Evolutionary conservation across 768 basidiomycete genomes (phyloP).

Genomic region (Pleurotus cornucopiae): DNA sequence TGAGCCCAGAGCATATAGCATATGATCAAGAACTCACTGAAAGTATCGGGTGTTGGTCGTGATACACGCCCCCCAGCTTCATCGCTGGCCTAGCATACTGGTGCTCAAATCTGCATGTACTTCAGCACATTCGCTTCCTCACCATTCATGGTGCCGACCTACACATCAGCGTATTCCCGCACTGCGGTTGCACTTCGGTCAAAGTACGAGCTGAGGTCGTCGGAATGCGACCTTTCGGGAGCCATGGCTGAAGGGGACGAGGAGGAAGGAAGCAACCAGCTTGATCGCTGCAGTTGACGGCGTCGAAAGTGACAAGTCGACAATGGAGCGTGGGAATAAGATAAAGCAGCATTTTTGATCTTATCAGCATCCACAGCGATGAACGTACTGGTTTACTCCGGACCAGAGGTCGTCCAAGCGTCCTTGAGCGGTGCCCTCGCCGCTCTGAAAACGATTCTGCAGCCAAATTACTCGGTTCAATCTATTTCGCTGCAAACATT

Average conservation of each 20-base stretch:
- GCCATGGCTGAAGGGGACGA: too few relatives aligned
- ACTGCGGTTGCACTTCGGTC: slow-evolving; percentile 31
- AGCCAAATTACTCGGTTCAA: slow-evolving; percentile 78
- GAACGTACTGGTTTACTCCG: slow-evolving; percentile 75
- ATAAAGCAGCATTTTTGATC: background rate
- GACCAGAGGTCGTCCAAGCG: slow-evolving; percentile 50
- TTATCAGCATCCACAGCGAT: slow-evolving; percentile 28
- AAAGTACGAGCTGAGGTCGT: slow-evolving; percentile 29
- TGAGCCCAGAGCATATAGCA: background rate
- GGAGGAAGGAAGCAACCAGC: too few relatives aligned
- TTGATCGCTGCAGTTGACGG: too few relatives aligned
- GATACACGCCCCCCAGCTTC: slow-evolving; percentile 23
- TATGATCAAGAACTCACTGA: slow-evolving; percentile 22
- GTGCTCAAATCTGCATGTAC: slow-evolving; percentile 34
- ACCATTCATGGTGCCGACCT: slow-evolving; percentile 4
- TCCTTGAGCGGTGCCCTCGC: slow-evolving; percentile 39
- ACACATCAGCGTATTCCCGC: slow-evolving; percentile 31
- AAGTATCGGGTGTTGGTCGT: slow-evolving; percentile 27
- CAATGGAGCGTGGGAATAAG: too few relatives aligned
- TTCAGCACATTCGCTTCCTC: background rate
- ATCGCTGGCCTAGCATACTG: slow-evolving; percentile 39
- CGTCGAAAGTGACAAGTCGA: too few relatives aligned
- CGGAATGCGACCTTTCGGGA: slow-evolving; percentile 4
- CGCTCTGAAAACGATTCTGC: slow-evolving; percentile 51
- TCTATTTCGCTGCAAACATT: slow-evolving; percentile 55